Evolutionary conservation across 495 filamentous ascomycete species (phyloP), one percentile per base, ranked within the genome.

Genomic region (Halenospora varia): DNA sequence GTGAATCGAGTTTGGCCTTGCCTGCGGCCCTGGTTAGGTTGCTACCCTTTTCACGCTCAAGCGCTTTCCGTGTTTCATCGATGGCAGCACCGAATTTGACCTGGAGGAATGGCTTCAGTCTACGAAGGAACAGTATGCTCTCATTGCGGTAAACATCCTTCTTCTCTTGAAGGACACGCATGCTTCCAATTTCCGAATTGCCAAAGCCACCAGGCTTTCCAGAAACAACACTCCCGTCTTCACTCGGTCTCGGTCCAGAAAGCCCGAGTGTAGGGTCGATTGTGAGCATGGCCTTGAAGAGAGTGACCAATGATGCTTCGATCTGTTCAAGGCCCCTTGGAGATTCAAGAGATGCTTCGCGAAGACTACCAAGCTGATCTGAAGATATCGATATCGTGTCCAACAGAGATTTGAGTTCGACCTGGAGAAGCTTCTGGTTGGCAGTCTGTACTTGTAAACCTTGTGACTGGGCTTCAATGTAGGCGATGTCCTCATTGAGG

Each of bases 401-500:
- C 44, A 98, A 75, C 17, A 98, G 74, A 4, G 79, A 81, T 57
- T 92, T 82, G 2, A 98, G 77, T 69, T 98, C 94, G 46, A 83
- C 89, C 66, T 92, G 90, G 23, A 98, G 80, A 26, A 96, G 82
- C 72, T 95, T 96, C 71, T 98, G 95, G 65, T 98, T 98, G 19
- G 95, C 92, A 18, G 93, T 90, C 69, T 97, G 93, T 18, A 98
- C 92, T 66, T 97, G 95, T 20, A 98, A 71, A 72, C 94, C 95
- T 73, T 97, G 92, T 3, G 89, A 91, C 68, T 97, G 94, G 9
- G 95, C 90, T 74, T 98, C 94, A 51, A 98, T 97, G 66, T 93
- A 97, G 4, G 92, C 84, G 45, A 98, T 91, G 71, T 98, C 94
- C 29, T 97, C 92, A 53, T 92, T 89, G 2, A 98, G 77, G 46